Conservation (phyloP, 345 rosid genomes). For the Camelina neglecta region DNA sequence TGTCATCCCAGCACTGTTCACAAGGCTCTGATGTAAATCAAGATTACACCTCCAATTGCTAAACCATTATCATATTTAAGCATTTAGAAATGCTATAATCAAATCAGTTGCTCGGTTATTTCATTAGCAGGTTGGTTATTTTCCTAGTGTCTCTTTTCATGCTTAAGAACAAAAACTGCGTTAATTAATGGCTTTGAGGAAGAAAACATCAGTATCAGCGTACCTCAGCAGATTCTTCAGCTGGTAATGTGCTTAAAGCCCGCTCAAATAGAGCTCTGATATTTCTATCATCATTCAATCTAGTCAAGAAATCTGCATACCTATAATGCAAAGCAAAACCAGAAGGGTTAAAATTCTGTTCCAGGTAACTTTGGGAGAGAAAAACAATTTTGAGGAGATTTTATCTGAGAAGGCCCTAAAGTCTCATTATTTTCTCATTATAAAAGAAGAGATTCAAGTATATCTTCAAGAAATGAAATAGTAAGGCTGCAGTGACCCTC, state of each 20-base stretch:
- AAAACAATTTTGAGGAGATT: background rate
- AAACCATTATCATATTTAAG: slow-evolving; percentile 6
- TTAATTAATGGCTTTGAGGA: background rate
- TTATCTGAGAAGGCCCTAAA: background rate
- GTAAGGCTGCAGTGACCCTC: slow-evolving; percentile 45
- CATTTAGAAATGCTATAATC: slow-evolving; percentile 18
- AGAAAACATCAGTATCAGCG: slow-evolving; percentile 21
- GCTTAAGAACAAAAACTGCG: slow-evolving; percentile 9
- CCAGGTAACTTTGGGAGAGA: slow-evolving; percentile 11
- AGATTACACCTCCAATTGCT: background rate
- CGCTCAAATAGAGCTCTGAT: slow-evolving; percentile 95
- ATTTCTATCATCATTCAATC: slow-evolving; percentile 90
- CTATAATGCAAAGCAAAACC: slow-evolving; percentile 52
- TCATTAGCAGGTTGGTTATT: slow-evolving; percentile 11
- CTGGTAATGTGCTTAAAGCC: slow-evolving; percentile 85
- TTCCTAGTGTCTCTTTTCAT: slow-evolving; percentile 11
- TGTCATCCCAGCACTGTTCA: background rate
- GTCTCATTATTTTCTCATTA: slow-evolving; percentile 11
- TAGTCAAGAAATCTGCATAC: slow-evolving; percentile 92
- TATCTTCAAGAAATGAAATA: slow-evolving; percentile 18
- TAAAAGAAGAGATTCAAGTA: slow-evolving; percentile 5
- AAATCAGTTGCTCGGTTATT: slow-evolving; percentile 15
- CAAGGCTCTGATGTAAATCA: slow-evolving; percentile 1
- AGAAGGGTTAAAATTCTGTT: slow-evolving; percentile 5
- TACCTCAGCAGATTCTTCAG: slow-evolving; percentile 91